Percentiles rank a stretch among this genome's conserved stretches.
Conservation (phyloP, 2,329 filamentous ascomycete genomes). For the Sclerotinia nivalis region DNA sequence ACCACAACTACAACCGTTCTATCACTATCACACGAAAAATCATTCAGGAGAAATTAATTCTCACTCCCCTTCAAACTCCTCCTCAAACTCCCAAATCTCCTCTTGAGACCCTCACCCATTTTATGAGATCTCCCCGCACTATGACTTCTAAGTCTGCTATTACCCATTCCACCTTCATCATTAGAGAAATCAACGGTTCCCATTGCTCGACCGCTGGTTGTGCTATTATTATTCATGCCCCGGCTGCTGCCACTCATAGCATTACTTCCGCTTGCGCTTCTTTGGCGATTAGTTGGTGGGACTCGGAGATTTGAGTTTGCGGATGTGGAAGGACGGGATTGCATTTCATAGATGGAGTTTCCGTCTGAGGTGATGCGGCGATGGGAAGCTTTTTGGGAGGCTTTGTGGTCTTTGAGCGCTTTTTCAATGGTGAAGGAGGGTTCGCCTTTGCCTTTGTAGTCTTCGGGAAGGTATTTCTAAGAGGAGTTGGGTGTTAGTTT, state of each 20-base stretch:
- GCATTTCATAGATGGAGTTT: constrained; percentile 52
- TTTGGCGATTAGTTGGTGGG: constrained; percentile 42
- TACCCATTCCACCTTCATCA: neutral
- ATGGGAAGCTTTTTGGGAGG: constrained; percentile 42
- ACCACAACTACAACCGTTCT: no score
- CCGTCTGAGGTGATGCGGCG: constrained; percentile 36
- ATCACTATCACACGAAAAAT: neutral
- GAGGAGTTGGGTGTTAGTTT: constrained; percentile 13
- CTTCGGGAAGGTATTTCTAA: constrained; percentile 69
- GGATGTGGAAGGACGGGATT: constrained; percentile 38
- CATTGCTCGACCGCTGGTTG: constrained; percentile 21
- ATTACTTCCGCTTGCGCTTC: constrained; percentile 47
- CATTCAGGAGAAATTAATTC: neutral
- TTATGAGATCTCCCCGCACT: constrained; percentile 44
- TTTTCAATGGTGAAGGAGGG: constrained; percentile 72
- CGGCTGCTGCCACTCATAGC: constrained; percentile 4
- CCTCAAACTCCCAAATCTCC: constrained; percentile 55
- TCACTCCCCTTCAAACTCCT: constrained; percentile 41
- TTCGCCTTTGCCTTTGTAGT: constrained; percentile 82
- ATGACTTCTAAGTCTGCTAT: constrained; percentile 32
- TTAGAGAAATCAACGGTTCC: constrained; percentile 21
- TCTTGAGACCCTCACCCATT: constrained; percentile 54
- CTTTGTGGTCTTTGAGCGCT: constrained; percentile 58
- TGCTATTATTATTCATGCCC: neutral
- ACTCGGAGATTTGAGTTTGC: constrained; percentile 16